phyloP scores from a whole-genome alignment of 805 yeast species.

The Metschnikowia lochheadii region DNA sequence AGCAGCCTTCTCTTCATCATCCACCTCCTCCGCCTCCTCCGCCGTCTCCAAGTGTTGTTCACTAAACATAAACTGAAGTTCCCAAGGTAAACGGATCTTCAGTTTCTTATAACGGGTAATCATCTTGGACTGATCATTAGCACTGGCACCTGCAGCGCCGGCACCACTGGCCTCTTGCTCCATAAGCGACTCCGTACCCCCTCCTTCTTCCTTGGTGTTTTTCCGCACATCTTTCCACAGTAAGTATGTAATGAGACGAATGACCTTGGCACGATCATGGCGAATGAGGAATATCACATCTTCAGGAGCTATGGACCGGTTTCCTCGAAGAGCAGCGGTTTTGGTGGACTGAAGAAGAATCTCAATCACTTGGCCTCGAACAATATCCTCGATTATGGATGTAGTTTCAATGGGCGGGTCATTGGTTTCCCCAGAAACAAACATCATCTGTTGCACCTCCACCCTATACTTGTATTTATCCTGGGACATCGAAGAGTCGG shows the following conservation, averaged over 20 bases:
- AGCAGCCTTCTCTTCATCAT: conserved; percentile 89
- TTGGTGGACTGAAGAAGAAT: conserved; percentile 70
- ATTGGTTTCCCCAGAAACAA: conserved; percentile 90
- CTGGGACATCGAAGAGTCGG: conserved; percentile 8
- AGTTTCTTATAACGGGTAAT: conserved; percentile 59
- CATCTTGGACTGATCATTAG: conserved; percentile 39
- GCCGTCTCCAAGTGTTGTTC: conserved; percentile 81
- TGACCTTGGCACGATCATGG: conserved; percentile 91
- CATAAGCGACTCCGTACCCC: conserved; percentile 47
- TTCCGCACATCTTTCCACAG: conserved; percentile 98
- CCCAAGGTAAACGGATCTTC: conserved; percentile 90
- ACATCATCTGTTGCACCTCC: conserved; percentile 98
- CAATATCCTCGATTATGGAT: conserved; percentile 91
- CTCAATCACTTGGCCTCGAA: conserved; percentile 90
- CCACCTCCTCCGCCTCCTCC: conserved; percentile 56
- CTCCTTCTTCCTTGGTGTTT: conserved; percentile 55
- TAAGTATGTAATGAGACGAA: conserved; percentile 81
- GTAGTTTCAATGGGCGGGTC: conserved; percentile 94
- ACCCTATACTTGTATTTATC: conserved; percentile 71
- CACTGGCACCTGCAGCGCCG: conserved; percentile 22
- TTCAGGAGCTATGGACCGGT: conserved; percentile 82
- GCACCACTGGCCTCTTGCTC: conserved; percentile 45
- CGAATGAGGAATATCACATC: conserved; percentile 90
- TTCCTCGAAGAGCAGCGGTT: conserved; percentile 75
- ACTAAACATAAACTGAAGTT: conserved; percentile 84